Base-by-base conservation (phyloP, 2,329 filamentous ascomycete species). In the Trichoderma breve region DNA sequence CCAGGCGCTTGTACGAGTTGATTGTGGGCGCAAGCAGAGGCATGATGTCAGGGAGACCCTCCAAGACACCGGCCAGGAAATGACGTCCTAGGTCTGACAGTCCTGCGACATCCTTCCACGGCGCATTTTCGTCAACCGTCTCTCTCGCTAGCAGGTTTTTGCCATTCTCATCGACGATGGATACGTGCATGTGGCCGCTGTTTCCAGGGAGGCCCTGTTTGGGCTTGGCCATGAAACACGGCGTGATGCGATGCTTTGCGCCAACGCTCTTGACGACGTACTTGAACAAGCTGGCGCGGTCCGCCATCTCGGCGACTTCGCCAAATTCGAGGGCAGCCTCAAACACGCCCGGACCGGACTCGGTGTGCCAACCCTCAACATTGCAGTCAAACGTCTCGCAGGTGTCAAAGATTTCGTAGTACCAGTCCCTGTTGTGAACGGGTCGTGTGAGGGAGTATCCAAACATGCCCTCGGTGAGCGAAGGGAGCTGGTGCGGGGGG, bases 171-270 rank as follows among this genome's bases (percentile, higher is more conserved):
- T 95, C 93, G 21, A 95, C 91, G 11, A 99, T 85, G 1, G 95
- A 98, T 73, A 98, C 86, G 81, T 99, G 96, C 87, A 97, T 95
- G 80, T 99, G 96, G 1, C 96, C 96, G 74, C 92, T 96, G 84
- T 98, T 98, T 61, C 96, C 96, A 0, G 96, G 96, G 0, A 98
- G 85, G 0, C 95, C 94, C 77, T 97, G 89, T 75, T 93, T 91
- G 3, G 96, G 96, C 82, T 99, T 99, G 18, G 96, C 96, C 96
- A 99, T 99, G 85, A 99, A 99, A 82, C 93, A 97, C 0, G 96
- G 96, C 0, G 94, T 97, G 79, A 99, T 97, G 75, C 93, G 94
- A 80, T 94, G 93, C 79, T 93, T 92, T 71, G 90, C 92, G 58
- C 93, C 93, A 51, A 97, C 89, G 11, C 93, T 94, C 83, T 97